Evolutionary conservation across 148 eudicot species (phyloP).

Genomic region (Rhododendron ovatum): DNA sequence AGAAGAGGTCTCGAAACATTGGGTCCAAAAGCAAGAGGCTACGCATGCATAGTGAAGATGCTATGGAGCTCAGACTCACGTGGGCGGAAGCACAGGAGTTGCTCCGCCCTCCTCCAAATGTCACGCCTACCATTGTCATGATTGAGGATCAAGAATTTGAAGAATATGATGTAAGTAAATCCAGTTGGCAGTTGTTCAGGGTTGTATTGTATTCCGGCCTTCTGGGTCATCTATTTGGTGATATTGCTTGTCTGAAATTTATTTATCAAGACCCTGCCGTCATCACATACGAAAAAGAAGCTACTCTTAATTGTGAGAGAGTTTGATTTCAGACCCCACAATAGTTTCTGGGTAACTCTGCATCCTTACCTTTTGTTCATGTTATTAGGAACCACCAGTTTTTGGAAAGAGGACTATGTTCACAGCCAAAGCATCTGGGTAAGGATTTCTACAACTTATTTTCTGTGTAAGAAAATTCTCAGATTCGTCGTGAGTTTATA

Average conservation of each 20-base stretch:
- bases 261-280: neutral
- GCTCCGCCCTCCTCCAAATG: constrained; percentile 64
- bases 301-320: neutral
- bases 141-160: constrained; percentile 73
- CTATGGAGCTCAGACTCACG: constrained; percentile 67
- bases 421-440: constrained; percentile 59
- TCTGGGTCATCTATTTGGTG: neutral
- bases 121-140: constrained; percentile 53
- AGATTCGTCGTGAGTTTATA: neutral
- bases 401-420: constrained; percentile 74
- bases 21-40: constrained; percentile 77
- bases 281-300: neutral
- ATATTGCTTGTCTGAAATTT: neutral
- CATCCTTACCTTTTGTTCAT: constrained; percentile 13
- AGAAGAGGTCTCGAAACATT: constrained; percentile 66
- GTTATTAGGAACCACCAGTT: constrained; percentile 79
- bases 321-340: neutral
- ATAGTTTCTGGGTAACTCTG: neutral
- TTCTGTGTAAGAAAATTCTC: neutral
- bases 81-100: constrained; percentile 93
- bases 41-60: constrained; percentile 69
- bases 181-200: neutral
- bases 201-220: neutral
- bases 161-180: constrained; percentile 72
- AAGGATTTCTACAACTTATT: constrained; percentile 22